Conservation (phyloP, 495 filamentous ascomycete species). For the Wilcoxina mikolae region DNA sequence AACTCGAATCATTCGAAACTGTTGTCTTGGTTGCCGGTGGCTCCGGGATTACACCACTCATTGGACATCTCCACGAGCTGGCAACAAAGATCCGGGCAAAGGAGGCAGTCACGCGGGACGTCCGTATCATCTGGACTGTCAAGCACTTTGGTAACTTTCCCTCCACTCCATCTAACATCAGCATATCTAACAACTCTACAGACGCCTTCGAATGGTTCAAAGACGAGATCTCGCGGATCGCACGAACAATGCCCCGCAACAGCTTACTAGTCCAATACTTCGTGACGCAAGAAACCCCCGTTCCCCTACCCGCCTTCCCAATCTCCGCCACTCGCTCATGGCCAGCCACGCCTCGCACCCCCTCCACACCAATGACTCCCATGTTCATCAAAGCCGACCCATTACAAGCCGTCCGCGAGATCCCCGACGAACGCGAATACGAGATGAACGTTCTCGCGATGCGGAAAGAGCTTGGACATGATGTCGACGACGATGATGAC, state of each 20-base stretch:
- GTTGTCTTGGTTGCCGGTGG: conserved; percentile 86
- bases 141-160: conserved; percentile 38
- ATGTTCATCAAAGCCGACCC: conserved; percentile 12
- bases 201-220: conserved; percentile 98
- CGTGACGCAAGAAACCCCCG: conserved; percentile 45
- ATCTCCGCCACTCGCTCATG: conserved; percentile 28
- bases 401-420: conserved; percentile 12
- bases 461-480: conserved; percentile 13
- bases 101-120: conserved; percentile 78
- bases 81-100: conserved; percentile 90
- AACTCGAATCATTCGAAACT: conserved; percentile 84
- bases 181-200: conserved; percentile 30
- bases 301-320: conserved; percentile 22
- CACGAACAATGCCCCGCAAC: conserved; percentile 65
- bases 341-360: conserved; percentile 10
- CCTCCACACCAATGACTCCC: conserved; percentile 19
- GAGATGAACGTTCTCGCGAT: conserved; percentile 14
- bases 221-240: conserved; percentile 78
- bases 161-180: not conserved
- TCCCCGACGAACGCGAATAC: conserved; percentile 41
- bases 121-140: conserved; percentile 83
- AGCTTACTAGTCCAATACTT: conserved; percentile 87
- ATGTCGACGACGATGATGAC: not conserved
- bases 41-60: conserved; percentile 84
- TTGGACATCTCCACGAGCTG: conserved; percentile 74